Evolutionary conservation across 345 rosid species (phyloP), one percentile per base, ranked within the genome.

Genomic region (Adansonia digitata): DNA sequence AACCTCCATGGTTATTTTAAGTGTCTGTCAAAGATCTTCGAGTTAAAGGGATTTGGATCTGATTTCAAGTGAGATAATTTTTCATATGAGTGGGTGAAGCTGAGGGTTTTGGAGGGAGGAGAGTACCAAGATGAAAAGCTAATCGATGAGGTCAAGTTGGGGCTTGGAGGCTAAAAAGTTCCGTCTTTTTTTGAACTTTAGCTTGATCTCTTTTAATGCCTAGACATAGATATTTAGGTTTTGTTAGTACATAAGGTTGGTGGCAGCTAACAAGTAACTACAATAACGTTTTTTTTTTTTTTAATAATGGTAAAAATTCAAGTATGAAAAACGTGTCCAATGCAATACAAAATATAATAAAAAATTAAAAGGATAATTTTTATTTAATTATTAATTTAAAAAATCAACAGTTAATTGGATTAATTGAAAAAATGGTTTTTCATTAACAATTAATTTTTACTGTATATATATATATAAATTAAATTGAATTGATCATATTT

Each of bases 1-100:
- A 77, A 91, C 82, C 87, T 86, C 90, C 94, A 92, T 94, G 79
- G 51, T 49, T 11, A 34, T 51, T 53, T 22, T n/a, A 20, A 40
- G 69, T 40, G 17, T 18, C 14, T 75, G 35, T 31, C 10, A 37
- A 42, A 55, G 74, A 53, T 22, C 43, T 74, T 29, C 17, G 66
- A 57, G 53, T 27, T 26, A 2, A 61, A 61, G 24, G 76, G 72
- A 59, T 77, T 74, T 57, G 69, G 49, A 17, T 42, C 78, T 62
- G 55, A 0, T 49, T 49, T 17, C 55, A 17, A 49, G 22, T 35
- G 51, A 40, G 31, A 40, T 15, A 20, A 0, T 13, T 20, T 22
- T 42, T n/a, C n/a, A 37, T 37, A 63, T 10, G 18, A 12, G 37
- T 59, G 63, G 9, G 13, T 59, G 62, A 59, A 59, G 39, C 17